Base-by-base conservation (phyloP, 345 rosid species). In the Conringia planisiliqua region DNA sequence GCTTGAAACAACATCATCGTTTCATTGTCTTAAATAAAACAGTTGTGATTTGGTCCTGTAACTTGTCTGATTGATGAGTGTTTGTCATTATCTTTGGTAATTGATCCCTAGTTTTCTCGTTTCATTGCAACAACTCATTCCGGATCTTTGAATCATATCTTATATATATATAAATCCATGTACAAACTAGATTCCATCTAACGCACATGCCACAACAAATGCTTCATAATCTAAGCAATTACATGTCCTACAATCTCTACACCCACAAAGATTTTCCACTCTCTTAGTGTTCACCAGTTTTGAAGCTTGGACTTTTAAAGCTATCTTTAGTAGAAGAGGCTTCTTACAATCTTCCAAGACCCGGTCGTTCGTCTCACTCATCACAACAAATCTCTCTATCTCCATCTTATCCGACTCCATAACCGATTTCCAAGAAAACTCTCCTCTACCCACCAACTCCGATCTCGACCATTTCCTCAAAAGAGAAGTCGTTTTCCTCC, bases 361-460 rank as follows among this genome's bases (percentile, higher is more conserved):
- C 26, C 13, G 24, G 42, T 61, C 48, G 58, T 66, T 78, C 43
- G 9, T 17, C 73, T 59, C 67, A 50, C 8, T 9, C 72, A 78
- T 59, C 50, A 66, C 81, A 10, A 78, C 35, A 7, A 57, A 72
- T 51, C 70, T 72, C 73, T 72, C 78, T 32, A 9, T 60, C 13
- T 60, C 73, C 78, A 66, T 78, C 16, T 51, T 70, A 17, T 47
- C 35, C 1, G 78, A 72, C 59, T 78, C 70, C 3, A 78, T 47
- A 50, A 57, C 81, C 12, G 73, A 71, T 22, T 22, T 51, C 73
- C 77, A 72, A n/a, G 69, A 59, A 58, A 78, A 5, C 50, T 93
- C 87, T 59, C 83, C 90, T 46, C 86, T 82, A 1, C 91, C 94
- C 40, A 91, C 44, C 11, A 89, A 72, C 68, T 77, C 71, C 3